Evolutionary conservation across 805 yeast species (phyloP).

Genomic region (Geotrichum ghanense): DNA sequence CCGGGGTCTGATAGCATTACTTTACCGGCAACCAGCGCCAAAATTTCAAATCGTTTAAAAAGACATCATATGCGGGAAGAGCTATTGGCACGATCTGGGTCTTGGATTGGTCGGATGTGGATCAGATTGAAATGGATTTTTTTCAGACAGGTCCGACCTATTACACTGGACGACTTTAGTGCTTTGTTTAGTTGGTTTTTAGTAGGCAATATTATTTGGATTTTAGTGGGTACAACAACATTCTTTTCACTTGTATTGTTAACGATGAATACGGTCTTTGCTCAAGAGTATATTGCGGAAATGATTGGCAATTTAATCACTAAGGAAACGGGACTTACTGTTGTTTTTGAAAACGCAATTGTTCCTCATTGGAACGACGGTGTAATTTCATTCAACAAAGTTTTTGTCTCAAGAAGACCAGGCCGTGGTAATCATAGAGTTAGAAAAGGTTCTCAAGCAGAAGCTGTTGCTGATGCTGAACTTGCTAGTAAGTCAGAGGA

Average conservation of each 20-base stretch:
- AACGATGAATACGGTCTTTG: slow-evolving; percentile 72
- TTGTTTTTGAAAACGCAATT: slow-evolving; percentile 85
- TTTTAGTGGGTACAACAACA: slow-evolving; percentile 84
- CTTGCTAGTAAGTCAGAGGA: slow-evolving; percentile 12
- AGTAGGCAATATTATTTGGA: slow-evolving; percentile 71
- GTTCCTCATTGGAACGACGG: slow-evolving; percentile 92
- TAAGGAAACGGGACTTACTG: slow-evolving; percentile 67
- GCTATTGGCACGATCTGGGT: background rate
- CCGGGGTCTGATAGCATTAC: background rate
- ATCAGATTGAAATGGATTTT: slow-evolving; percentile 62
- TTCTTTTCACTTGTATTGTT: slow-evolving; percentile 72
- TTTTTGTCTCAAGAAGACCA: slow-evolving; percentile 80
- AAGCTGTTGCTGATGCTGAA: slow-evolving; percentile 51
- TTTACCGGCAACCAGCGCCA: background rate
- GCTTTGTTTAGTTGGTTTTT: slow-evolving; percentile 89
- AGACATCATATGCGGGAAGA: background rate
- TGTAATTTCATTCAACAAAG: slow-evolving; percentile 69
- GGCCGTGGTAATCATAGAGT: slow-evolving; percentile 36
- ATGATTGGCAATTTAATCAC: slow-evolving; percentile 76
- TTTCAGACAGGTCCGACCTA: slow-evolving; percentile 67
- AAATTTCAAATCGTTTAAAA: background rate
- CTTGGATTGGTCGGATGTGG: slow-evolving; percentile 26
- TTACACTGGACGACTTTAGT: slow-evolving; percentile 82
- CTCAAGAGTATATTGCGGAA: slow-evolving; percentile 79
- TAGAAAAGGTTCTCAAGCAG: slow-evolving; percentile 61